Base-by-base conservation (phyloP, 306 rosid genomes). In the Gynostemma pentaphyllum region DNA sequence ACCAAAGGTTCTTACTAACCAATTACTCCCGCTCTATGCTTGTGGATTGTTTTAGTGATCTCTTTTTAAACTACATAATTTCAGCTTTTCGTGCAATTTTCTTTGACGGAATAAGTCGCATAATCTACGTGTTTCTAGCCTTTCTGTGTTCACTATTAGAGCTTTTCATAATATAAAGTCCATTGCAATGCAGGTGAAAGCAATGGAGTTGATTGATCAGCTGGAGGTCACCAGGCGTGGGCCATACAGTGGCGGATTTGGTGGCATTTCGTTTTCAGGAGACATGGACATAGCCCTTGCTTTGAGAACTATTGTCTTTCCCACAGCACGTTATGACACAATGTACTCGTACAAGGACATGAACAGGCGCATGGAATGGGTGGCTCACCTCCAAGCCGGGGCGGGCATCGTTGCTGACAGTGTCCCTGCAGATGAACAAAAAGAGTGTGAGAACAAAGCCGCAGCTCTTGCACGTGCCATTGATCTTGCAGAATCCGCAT, bases 391-490 rank as follows among this genome's bases (percentile, higher is more conserved):
- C 32, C 97, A 92, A 62, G 88, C 99, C 3, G 97, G 99, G 16
- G 99, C 99, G 0, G 99, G 99, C 63, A 86, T 88, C 41, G 99
- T 92, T 22, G 97, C 97, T 1, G 99, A 92, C 74, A 92, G 97
- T 54, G 87, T 74, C 64, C 97, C 99, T 5, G 83, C 71, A 2
- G 99, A 92, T 47, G 99, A 92, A 80, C 96, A 84, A 41, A 81
- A 82, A 70, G 99, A 92, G 75, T 92, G 99, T 24, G 95, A 92
- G 81, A 92, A 88, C 84, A 92, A 92, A 78, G 94, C 97, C 32
- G 96, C 97, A 9, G 99, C 82, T 0, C 99, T 92, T 70, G 95
- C 87, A 8, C 84, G 94, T 10, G 96, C 99, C 27, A 88, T 92
- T n/a, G 94, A 88, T 70, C 90, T 92, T 70, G 99, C 97, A 0